phyloP scores from a whole-genome alignment of 805 yeast species.

The Yamadazyma phyllophila region DNA sequence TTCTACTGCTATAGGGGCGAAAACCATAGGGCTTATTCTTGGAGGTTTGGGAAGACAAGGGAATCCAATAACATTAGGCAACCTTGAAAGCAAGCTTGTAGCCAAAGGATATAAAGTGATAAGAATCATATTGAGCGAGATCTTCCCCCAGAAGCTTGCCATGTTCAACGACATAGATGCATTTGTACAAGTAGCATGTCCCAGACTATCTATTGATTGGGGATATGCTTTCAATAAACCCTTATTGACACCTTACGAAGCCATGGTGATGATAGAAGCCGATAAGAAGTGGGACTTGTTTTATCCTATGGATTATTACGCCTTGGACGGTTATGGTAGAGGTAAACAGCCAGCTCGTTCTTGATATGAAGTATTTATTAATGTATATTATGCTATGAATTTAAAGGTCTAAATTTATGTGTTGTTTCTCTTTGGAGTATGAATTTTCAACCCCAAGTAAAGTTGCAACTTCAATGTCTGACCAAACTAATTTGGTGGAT shows the following conservation, averaged over 20 bases:
- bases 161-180: conserved; percentile 93
- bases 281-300: conserved; percentile 66
- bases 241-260: conserved; percentile 90
- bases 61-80: conserved; percentile 68
- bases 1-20: conserved; percentile 53
- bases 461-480: conserved; percentile 59
- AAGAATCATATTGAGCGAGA: conserved; percentile 83
- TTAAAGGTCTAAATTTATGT: conserved; percentile 7
- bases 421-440: conserved; percentile 8
- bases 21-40: conserved; percentile 76
- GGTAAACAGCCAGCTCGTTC: conserved; percentile 58
- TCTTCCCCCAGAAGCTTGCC: conserved; percentile 87
- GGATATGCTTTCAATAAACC: conserved; percentile 96
- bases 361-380: conserved; percentile 5
- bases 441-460: conserved; percentile 63
- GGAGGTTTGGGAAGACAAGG: conserved; percentile 98
- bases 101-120: conserved; percentile 65
- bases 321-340: conserved; percentile 86
- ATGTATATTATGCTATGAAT: conserved; percentile 1
- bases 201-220: conserved; percentile 95
- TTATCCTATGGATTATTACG: conserved; percentile 97
- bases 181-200: conserved; percentile 97
- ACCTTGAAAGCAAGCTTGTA: conserved; percentile 55
- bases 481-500: conserved; percentile 47
- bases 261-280: conserved; percentile 80